These are phyloP conservation scores for Xylariaceae sp. DNA, from an alignment of 2,329 filamentous ascomycete genomes.

Conservation along the genomic window DNA sequence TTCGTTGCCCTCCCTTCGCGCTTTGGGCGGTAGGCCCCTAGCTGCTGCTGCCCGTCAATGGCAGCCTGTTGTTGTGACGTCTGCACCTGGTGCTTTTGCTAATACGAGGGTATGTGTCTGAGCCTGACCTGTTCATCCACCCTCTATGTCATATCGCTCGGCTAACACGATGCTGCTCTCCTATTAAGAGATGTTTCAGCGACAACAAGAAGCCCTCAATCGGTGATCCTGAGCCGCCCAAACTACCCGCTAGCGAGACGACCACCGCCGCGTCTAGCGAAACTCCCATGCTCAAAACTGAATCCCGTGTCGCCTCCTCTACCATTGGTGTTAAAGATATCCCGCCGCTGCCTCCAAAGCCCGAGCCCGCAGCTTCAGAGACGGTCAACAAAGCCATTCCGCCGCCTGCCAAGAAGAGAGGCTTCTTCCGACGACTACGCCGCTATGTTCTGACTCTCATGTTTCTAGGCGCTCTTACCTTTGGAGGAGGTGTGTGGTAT, in stretches of 20 bases:
- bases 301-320: conserved; percentile 34
- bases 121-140: no score
- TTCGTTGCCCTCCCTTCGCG: conserved; percentile 61
- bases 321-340: conserved; percentile 33
- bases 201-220: conserved; percentile 47
- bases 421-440: conserved; percentile 67
- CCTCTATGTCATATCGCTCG: no score
- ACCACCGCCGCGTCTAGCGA: conserved; percentile 43
- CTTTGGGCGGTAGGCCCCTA: conserved; percentile 51
- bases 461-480: conserved; percentile 71
- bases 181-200: conserved; percentile 51
- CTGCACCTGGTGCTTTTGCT: background rate
- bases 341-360: conserved; percentile 34
- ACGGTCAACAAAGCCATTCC: conserved; percentile 33
- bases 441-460: conserved; percentile 74
- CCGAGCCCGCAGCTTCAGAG: conserved; percentile 26
- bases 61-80: conserved; percentile 37
- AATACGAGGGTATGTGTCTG: background rate
- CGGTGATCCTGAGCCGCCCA: conserved; percentile 43
- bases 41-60: conserved; percentile 56
- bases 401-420: conserved; percentile 52
- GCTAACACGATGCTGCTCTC: conserved; percentile 2
- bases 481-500: conserved; percentile 86
- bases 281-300: conserved; percentile 29
- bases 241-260: conserved; percentile 52